phyloP scores from a whole-genome alignment of 805 yeast genomes.

The Barnettozyma salicaria region DNA sequence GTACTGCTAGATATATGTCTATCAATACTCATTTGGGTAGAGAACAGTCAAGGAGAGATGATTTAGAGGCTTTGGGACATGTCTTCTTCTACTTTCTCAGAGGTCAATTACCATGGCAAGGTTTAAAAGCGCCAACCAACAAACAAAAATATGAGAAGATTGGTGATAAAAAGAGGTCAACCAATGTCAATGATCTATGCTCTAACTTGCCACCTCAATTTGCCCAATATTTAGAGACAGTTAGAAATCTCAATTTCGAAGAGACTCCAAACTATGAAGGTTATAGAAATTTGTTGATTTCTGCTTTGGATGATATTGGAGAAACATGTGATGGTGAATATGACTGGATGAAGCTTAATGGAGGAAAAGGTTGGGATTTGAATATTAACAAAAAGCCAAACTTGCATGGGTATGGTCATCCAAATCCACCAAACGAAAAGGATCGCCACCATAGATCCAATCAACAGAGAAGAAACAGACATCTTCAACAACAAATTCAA shows the following conservation, averaged over 20 bases:
- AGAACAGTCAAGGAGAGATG: slow-evolving; percentile 80
- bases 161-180: slow-evolving; percentile 72
- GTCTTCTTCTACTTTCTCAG: slow-evolving; percentile 73
- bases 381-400: slow-evolving; percentile 70
- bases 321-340: slow-evolving; percentile 60
- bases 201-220: slow-evolving; percentile 65
- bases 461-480: slow-evolving; percentile 27
- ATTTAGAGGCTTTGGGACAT: slow-evolving; percentile 75
- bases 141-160: slow-evolving; percentile 78
- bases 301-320: slow-evolving; percentile 51
- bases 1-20: slow-evolving; percentile 85
- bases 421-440: slow-evolving; percentile 41
- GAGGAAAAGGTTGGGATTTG: slow-evolving; percentile 80
- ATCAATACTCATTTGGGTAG: slow-evolving; percentile 83
- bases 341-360: slow-evolving; percentile 78
- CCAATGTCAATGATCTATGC: slow-evolving; percentile 55
- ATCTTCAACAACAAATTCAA: slow-evolving; percentile 24
- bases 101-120: slow-evolving; percentile 87
- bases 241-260: slow-evolving; percentile 64
- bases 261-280: slow-evolving; percentile 76
- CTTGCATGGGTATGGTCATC: slow-evolving; percentile 76
- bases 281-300: slow-evolving; percentile 53
- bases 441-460: slow-evolving; percentile 24
- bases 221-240: slow-evolving; percentile 66
- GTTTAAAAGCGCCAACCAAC: slow-evolving; percentile 83